A percentile compares a stretch with the other conserved stretches of the same genome.
These are phyloP conservation scores for Akanthomyces dipterigenus DNA, from an alignment of 2,329 filamentous ascomycete genomes.

Conservation along the genomic window DNA sequence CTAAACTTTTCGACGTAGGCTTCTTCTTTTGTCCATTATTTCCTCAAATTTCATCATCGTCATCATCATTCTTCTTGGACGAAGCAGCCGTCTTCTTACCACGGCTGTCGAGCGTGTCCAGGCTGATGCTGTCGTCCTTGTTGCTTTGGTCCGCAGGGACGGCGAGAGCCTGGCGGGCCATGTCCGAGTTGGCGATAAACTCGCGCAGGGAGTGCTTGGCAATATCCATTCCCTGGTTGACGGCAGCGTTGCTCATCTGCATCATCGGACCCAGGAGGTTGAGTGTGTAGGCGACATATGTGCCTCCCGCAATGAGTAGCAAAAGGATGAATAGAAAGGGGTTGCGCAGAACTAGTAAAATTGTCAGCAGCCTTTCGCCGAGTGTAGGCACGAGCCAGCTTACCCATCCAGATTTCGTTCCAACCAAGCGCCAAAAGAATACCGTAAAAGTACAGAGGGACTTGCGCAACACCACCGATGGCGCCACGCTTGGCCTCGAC, in stretches of 20 bases:
- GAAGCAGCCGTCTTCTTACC: slow-evolving; percentile 43
- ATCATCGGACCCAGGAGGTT: slow-evolving; percentile 95
- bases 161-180: slow-evolving; percentile 73
- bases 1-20: slow-evolving; percentile 11
- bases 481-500: slow-evolving; percentile 96
- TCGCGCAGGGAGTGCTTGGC: slow-evolving; percentile 87
- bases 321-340: slow-evolving; percentile 88
- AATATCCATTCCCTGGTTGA: slow-evolving; percentile 78
- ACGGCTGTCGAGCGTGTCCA: slow-evolving; percentile 54
- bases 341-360: slow-evolving; percentile 72
- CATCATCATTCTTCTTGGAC: slow-evolving; percentile 26
- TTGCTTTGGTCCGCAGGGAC: slow-evolving; percentile 51
- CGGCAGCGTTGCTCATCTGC: slow-evolving; percentile 88
- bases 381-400: slow-evolving; percentile 28
- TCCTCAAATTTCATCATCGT: slow-evolving; percentile 54
- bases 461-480: slow-evolving; percentile 88
- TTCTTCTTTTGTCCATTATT: background rate
- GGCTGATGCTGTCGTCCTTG: slow-evolving; percentile 43
- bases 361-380: slow-evolving; percentile 11
- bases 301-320: slow-evolving; percentile 65
- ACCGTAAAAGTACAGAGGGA: slow-evolving; percentile 91
- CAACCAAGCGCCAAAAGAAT: slow-evolving; percentile 87
- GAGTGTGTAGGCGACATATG: slow-evolving; percentile 86
- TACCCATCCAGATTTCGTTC: slow-evolving; percentile 95
- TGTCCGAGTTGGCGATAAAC: slow-evolving; percentile 82